Evolutionary conservation across 495 filamentous ascomycete species (phyloP), one percentile per base, ranked within the genome.

Genomic region (Staphylotrichum longicolle): DNA sequence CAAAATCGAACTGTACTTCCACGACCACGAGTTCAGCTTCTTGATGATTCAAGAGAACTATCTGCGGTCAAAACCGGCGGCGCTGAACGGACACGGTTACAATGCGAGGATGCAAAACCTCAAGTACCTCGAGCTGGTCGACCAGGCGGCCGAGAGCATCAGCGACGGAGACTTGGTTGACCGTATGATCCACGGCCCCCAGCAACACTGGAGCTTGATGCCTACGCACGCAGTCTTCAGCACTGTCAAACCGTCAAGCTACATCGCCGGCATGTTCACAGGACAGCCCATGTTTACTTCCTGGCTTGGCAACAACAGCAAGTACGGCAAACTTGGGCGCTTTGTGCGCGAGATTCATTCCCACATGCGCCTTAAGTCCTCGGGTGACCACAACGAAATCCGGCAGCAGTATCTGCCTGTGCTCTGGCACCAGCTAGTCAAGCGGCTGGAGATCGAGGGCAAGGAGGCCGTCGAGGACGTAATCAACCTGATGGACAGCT

Each of bases 11-110:
- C 85, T 99, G 2, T 99, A 99, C 75, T 99, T 99, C 81, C 96
- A 98, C 69, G 94, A 99, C 65, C 93, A 97, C 67, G 94, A 99
- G 67, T 93, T 97, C 73, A 96, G 90, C 68, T 90, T 87, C 67
- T 74, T 99, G 54, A 98, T 99, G 95, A 84, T 99, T 61, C 93
- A 99, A 70, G 94, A 99, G 73, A 98, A 99, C 67, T 99, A 98
- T 66, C 78, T 99, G 4, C 87, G 83, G 57, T 91, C 92, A 0
- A 88, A 82, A 48, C 95, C 93, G 12, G 79, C 83, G 8, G 79
- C 82, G 10, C 74, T 90, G 3, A 80, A 72, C 50, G 72, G 75
- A 33, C 85, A 85, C 61, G 87, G 86, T 15, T 71, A 75, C 63
- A 73, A 63, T 14, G 63, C 68, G 14, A 83, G 82, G 64, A 86